phyloP scores from a whole-genome alignment of 2,329 filamentous ascomycete species.

The Ambrosiella beaveri region DNA sequence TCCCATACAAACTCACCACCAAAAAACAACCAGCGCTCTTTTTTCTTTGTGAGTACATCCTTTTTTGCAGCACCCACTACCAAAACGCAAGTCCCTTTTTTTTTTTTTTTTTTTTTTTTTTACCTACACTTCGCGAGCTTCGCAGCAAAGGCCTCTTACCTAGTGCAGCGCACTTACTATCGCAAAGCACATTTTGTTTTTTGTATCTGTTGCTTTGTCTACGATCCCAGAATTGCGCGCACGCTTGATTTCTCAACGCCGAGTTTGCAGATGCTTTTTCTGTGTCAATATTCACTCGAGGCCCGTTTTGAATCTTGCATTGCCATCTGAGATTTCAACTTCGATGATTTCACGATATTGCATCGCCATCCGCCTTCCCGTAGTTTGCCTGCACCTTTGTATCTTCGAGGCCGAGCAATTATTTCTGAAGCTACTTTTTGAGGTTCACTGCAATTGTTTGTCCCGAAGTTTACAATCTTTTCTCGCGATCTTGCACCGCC shows the following conservation, averaged over 20 bases:
- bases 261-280: background rate
- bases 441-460: no score
- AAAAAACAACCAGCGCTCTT: constrained; percentile 21
- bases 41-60: constrained; percentile 33
- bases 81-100: constrained; percentile 17
- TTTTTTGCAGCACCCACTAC: constrained; percentile 17
- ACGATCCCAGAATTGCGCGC: constrained; percentile 15
- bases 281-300: background rate
- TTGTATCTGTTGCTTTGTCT: constrained; percentile 4
- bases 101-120: constrained; percentile 18
- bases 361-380: no score
- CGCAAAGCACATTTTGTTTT: background rate
- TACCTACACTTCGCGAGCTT: background rate
- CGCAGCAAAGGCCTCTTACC: background rate
- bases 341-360: no score
- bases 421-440: no score
- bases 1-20: constrained; percentile 35
- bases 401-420: no score
- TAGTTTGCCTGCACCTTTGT: no score
- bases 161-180: constrained; percentile 1
- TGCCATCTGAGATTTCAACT: no score
- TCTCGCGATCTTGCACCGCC: background rate
- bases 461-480: background rate
- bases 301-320: no score
- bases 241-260: background rate